phyloP scores from a whole-genome alignment of 257 asterid species.

The Thymus quinquecostatus region DNA sequence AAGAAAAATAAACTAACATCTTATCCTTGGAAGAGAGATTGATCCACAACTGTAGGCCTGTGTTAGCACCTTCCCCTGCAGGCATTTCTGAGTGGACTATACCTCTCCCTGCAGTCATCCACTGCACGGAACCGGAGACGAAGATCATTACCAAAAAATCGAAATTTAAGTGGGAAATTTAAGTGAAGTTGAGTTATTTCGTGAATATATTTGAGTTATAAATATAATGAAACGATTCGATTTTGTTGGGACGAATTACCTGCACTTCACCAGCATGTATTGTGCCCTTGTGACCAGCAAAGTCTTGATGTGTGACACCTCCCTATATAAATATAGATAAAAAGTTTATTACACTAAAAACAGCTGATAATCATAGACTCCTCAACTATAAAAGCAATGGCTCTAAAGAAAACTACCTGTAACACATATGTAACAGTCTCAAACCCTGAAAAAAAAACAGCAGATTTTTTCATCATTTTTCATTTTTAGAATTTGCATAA shows the following conservation, averaged over 20 bases:
- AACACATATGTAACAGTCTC: conserved; percentile 93
- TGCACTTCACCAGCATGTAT: conserved; percentile 87
- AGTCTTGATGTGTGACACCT: conserved; percentile 87
- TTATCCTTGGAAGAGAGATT: conserved; percentile 90
- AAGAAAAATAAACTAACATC: conserved; percentile 54
- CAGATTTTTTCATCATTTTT: neutral
- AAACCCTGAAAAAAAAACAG: conserved; percentile 54
- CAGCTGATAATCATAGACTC: neutral
- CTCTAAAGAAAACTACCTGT: conserved; percentile 45
- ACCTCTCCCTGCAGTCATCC: conserved; percentile 99
- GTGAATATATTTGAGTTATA: no score
- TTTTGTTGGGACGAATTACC: conserved; percentile 38
- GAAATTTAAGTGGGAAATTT: neutral
- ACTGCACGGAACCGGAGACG: conserved; percentile 48
- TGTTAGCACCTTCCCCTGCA: conserved; percentile 70
- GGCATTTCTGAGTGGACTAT: conserved; percentile 99
- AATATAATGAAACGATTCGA: no score
- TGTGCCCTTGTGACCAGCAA: conserved; percentile 89
- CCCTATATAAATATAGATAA: conserved; percentile 50
- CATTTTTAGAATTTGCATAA: neutral
- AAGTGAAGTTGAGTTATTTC: no score
- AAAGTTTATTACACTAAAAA: conserved; percentile 3
- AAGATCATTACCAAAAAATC: neutral
- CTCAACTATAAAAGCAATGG: neutral
- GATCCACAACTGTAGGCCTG: conserved; percentile 88